Conservation (phyloP, 1,284 basidiomycete species). For the Puccinia coronata region DNA sequence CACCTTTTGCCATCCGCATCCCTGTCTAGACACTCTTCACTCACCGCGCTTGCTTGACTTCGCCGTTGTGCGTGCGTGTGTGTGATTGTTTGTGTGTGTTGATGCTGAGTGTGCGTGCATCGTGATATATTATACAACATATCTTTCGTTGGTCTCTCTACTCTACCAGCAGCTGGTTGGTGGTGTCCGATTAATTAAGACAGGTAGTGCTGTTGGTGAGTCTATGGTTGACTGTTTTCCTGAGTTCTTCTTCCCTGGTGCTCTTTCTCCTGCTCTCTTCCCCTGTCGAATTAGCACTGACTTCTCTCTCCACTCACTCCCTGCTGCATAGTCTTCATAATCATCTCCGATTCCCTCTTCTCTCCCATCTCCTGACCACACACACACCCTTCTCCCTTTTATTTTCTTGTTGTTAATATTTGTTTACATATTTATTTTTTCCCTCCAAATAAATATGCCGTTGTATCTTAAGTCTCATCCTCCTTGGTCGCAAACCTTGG, state of each 20-base stretch:
- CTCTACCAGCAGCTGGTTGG: neutral
- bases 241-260: neutral
- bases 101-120: slow-evolving; percentile 1
- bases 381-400: too few relatives aligned
- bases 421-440: too few relatives aligned
- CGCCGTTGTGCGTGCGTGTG: neutral
- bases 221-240: neutral
- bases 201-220: neutral
- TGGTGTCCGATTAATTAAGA: neutral
- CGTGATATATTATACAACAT: neutral
- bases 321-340: neutral
- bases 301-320: neutral
- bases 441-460: slow-evolving; percentile 7
- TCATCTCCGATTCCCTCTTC: neutral
- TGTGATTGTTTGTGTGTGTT: neutral
- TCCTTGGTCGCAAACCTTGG: slow-evolving; percentile 17
- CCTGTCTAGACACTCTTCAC: slow-evolving; percentile 14
- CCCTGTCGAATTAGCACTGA: neutral
- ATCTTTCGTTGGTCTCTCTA: neutral
- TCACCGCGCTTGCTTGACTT: slow-evolving; percentile 7
- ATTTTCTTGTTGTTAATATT: neutral
- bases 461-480: slow-evolving; percentile 25
- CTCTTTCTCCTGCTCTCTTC: neutral
- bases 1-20: slow-evolving; percentile 6
- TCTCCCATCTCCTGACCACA: too few relatives aligned